Percentiles rank a stretch among this genome's conserved stretches.
These are phyloP conservation scores for Ceratocystis papillata DNA, from an alignment of 2,329 filamentous ascomycete genomes.

Conservation along the genomic window DNA sequence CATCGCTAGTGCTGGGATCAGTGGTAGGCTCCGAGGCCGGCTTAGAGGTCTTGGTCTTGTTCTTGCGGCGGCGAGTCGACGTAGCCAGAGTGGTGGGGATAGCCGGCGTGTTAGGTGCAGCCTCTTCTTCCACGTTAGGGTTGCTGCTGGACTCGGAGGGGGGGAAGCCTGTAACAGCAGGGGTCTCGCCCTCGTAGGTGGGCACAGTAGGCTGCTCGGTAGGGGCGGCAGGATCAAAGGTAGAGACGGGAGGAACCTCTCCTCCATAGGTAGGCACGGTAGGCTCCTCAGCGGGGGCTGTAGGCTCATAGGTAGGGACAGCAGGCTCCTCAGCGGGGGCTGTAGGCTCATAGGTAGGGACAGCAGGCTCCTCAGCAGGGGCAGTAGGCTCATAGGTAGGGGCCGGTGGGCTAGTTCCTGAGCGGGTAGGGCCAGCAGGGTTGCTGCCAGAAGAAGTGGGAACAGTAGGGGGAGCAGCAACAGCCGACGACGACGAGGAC, in stretches of 20 bases:
- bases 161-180: neutral
- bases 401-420: too few relatives aligned
- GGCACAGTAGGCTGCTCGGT: neutral
- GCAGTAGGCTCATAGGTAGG: neutral
- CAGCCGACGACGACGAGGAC: neutral
- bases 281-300: neutral
- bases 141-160: neutral
- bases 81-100: constrained; percentile 12
- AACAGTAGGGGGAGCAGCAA: neutral
- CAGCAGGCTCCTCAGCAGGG: neutral
- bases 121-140: neutral
- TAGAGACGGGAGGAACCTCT: neutral
- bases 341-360: too few relatives aligned
- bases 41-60: neutral
- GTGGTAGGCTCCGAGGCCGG: neutral
- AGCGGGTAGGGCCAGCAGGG: neutral
- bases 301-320: neutral
- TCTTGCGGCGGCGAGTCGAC: neutral
- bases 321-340: neutral
- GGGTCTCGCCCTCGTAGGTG: neutral
- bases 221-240: neutral
- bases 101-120: neutral
- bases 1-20: neutral
- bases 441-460: neutral
- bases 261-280: neutral